Conservation (phyloP, 2,329 filamentous ascomycete genomes). For the Aspergillus sojae region DNA sequence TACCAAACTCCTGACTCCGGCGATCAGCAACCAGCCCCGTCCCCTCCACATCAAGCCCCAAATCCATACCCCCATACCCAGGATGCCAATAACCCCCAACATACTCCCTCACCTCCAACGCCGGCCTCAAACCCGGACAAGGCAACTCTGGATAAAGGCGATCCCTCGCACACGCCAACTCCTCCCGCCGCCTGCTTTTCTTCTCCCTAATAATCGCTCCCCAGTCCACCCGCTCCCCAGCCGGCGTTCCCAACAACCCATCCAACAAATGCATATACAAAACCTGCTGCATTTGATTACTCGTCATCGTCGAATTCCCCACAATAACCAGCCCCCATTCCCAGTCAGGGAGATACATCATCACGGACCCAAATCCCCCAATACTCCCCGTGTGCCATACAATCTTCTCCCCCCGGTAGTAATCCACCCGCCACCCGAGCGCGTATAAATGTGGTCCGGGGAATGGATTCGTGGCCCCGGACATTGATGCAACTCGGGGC, state of each 20-base stretch:
- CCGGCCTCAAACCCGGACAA: background rate
- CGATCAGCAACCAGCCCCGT: background rate
- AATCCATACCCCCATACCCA: background rate
- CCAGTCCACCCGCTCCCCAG: background rate
- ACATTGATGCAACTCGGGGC: conserved; percentile 18
- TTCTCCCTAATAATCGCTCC: background rate
- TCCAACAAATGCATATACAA: background rate
- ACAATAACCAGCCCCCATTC: background rate
- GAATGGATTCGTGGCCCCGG: background rate
- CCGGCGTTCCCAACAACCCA: background rate
- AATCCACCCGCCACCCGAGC: background rate
- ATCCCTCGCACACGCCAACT: background rate
- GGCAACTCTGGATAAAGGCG: background rate
- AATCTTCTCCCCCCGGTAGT: background rate
- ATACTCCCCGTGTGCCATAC: background rate
- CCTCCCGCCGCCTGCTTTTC: background rate
- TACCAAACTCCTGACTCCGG: background rate
- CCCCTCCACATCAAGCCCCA: background rate
- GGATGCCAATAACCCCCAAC: background rate
- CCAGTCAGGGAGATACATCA: background rate
- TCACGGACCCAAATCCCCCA: background rate
- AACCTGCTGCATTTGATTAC: background rate
- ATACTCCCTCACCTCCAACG: background rate
- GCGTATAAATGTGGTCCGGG: background rate
- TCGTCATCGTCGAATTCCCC: background rate